Evolutionary conservation across 495 filamentous ascomycete species (phyloP).

Genomic region (Staphylotrichum longicolle): DNA sequence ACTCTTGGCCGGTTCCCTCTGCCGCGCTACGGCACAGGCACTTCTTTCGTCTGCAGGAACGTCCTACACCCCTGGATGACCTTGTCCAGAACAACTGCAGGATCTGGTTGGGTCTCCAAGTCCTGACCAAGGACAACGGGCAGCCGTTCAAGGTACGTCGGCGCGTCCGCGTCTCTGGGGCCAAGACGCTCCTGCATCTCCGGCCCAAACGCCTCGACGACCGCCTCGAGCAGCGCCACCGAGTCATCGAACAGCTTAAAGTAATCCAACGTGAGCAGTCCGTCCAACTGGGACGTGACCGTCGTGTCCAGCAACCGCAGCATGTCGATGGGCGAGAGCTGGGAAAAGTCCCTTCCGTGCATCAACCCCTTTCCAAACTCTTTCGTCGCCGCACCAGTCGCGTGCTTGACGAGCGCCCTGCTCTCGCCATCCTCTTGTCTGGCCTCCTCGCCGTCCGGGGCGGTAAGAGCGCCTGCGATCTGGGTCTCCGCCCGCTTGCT

Average conservation of each 20-base stretch:
- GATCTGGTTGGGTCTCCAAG: background rate
- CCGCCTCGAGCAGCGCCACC: constrained; percentile 8
- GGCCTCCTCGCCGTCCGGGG: background rate
- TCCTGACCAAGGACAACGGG: constrained; percentile 3
- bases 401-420: background rate
- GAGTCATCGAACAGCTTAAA: constrained; percentile 25
- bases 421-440: background rate
- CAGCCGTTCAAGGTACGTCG: background rate
- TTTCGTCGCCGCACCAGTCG: background rate
- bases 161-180: background rate
- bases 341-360: constrained; percentile 7
- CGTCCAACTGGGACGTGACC: constrained; percentile 26
- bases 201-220: constrained; percentile 1
- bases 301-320: constrained; percentile 27
- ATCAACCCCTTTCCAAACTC: background rate
- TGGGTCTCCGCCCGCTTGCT: background rate
- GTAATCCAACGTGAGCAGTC: constrained; percentile 28
- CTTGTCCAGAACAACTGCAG: too few relatives aligned
- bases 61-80: too few relatives aligned
- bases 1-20: too few relatives aligned
- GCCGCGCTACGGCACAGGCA: too few relatives aligned
- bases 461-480: background rate
- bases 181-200: constrained; percentile 9
- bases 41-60: too few relatives aligned
- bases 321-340: constrained; percentile 26